Percentiles rank a stretch among this genome's conserved stretches.
Evolutionary conservation across 129 eudicot species (phyloP).

Genomic region (Glebionis coronaria): DNA sequence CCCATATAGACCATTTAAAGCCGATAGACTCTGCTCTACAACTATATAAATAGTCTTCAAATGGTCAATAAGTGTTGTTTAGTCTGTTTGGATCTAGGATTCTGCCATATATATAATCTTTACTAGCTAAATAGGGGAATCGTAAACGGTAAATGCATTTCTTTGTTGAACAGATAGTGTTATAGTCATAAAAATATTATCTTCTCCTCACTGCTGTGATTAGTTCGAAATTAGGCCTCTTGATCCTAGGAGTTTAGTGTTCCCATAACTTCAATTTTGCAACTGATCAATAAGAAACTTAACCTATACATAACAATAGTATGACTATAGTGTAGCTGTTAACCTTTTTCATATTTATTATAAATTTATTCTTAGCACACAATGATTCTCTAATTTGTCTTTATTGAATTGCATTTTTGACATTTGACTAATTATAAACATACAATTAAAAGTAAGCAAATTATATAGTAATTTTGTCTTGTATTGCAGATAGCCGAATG

Average conservation of each 20-base stretch:
- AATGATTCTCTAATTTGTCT: not conserved
- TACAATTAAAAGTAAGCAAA: not conserved
- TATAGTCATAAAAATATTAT: too few species aligned
- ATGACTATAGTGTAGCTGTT: too few species aligned
- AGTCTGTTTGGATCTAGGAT: too few species aligned
- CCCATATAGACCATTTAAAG: not conserved
- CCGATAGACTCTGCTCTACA: not conserved
- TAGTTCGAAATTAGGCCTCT: too few species aligned
- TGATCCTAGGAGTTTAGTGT: too few species aligned
- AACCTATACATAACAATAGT: too few species aligned
- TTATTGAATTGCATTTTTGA: not conserved
- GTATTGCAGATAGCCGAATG: constrained; percentile 66
- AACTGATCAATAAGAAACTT: too few species aligned
- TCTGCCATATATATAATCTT: not conserved
- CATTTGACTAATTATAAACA: not conserved
- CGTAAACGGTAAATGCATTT: too few species aligned
- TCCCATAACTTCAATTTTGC: too few species aligned
- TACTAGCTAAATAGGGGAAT: not conserved
- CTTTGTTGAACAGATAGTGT: too few species aligned
- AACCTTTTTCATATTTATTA: too few species aligned
- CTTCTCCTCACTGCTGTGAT: too few species aligned
- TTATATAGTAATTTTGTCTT: not conserved
- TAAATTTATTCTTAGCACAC: not conserved
- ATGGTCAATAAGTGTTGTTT: not conserved
- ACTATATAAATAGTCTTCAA: not conserved